Evolutionary conservation across 1,284 basidiomycete genomes (phyloP).

Genomic region (Vanrija humicola): DNA sequence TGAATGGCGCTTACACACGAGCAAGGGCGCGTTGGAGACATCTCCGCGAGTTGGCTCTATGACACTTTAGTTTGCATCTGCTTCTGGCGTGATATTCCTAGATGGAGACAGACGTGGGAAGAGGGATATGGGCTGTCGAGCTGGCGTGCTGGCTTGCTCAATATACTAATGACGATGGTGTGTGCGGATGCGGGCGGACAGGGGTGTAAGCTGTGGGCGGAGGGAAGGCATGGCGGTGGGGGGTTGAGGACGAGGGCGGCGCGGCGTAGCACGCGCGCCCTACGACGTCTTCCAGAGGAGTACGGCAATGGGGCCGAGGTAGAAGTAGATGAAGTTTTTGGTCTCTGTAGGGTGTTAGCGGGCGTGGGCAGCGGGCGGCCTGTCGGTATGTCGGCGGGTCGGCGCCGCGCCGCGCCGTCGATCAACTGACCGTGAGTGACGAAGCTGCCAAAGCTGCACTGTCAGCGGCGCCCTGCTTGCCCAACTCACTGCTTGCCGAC

Average conservation of each 20-base stretch:
- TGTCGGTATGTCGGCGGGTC: no score
- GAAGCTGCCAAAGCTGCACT: conserved; percentile 75
- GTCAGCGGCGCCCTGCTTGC: conserved; percentile 2
- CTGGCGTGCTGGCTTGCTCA: no score
- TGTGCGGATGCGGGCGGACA: background rate
- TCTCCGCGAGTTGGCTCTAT: no score
- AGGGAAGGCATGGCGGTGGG: background rate
- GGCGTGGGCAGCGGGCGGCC: background rate
- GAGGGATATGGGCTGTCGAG: no score
- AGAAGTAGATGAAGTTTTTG: conserved; percentile 96
- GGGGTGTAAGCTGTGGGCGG: background rate
- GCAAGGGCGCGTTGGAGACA: no score
- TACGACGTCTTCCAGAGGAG: conserved; percentile 87
- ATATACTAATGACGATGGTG: background rate
- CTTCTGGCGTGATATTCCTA: background rate
- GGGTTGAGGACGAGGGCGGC: background rate
- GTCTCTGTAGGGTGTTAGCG: conserved; percentile 63
- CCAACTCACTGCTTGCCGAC: conserved; percentile 76
- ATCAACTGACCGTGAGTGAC: conserved; percentile 84
- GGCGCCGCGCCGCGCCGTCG: conserved; percentile 12
- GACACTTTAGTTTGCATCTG: no score
- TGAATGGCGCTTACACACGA: background rate
- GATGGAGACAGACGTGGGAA: background rate
- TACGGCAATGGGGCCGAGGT: conserved; percentile 80
- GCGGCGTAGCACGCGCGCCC: background rate